Evolutionary conservation across 2,329 filamentous ascomycete species (phyloP).

Genomic region (Chaetomium strumarium): DNA sequence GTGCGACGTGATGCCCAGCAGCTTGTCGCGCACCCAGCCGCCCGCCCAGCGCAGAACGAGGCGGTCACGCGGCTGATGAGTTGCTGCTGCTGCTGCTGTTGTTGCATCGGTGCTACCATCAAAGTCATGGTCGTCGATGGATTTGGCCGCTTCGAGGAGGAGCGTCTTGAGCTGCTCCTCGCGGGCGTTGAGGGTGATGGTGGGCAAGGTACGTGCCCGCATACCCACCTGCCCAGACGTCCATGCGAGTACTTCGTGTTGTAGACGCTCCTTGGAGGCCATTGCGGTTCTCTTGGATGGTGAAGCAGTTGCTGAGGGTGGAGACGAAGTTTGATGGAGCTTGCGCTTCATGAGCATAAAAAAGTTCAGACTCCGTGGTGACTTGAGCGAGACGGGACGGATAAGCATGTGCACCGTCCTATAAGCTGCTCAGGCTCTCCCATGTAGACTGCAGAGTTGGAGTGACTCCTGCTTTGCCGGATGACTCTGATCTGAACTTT

Average conservation of each 20-base stretch:
- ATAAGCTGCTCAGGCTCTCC: constrained; percentile 2
- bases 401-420: constrained; percentile 3
- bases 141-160: constrained; percentile 73
- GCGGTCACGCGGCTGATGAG: constrained; percentile 38
- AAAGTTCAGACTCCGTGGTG: background rate
- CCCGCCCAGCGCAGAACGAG: constrained; percentile 71
- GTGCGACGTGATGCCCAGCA: constrained; percentile 64
- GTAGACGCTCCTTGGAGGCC: background rate
- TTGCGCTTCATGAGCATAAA: constrained; percentile 24
- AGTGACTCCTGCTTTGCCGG: background rate
- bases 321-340: constrained; percentile 11
- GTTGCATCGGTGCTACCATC: too few relatives aligned
- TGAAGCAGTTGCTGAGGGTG: constrained; percentile 1
- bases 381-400: background rate
- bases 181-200: constrained; percentile 54
- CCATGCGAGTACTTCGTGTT: too few relatives aligned
- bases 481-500: background rate
- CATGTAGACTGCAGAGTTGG: background rate
- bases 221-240: too few relatives aligned
- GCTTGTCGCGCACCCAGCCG: constrained; percentile 82
- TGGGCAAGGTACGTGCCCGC: too few relatives aligned
- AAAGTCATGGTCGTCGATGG: constrained; percentile 46
- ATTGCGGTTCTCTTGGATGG: background rate
- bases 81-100: background rate
- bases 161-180: constrained; percentile 70